These are phyloP conservation scores for Beauveria medogensis DNA, from an alignment of 2,329 filamentous ascomycete genomes.

Conservation along the genomic window DNA sequence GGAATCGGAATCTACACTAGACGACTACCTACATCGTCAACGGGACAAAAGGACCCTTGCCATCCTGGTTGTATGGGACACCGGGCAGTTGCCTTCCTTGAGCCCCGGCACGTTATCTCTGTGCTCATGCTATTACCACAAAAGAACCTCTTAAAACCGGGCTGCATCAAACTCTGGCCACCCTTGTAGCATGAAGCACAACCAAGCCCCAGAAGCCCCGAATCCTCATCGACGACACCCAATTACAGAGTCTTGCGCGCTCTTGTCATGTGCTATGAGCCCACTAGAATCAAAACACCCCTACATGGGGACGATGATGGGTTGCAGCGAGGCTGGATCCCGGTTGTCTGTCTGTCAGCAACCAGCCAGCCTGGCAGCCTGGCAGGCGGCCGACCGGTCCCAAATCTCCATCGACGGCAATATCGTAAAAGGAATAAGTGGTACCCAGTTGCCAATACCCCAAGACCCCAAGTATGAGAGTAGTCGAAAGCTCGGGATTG, in stretches of 20 bases:
- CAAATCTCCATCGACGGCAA: no score
- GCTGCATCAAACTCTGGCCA: neutral
- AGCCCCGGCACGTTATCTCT: neutral
- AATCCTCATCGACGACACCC: neutral
- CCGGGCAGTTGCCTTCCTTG: neutral
- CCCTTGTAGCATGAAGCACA: neutral
- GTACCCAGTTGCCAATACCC: no score
- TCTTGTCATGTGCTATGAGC: neutral
- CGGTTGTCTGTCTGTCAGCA: neutral
- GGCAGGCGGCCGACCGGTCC: no score
- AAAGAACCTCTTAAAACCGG: neutral
- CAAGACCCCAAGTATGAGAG: no score
- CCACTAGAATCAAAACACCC: neutral
- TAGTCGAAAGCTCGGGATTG: no score
- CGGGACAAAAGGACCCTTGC: neutral
- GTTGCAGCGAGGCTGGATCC: neutral
- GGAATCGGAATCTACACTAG: no score
- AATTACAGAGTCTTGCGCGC: neutral
- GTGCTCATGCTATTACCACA: neutral
- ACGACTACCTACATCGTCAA: no score
- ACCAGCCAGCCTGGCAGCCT: no score
- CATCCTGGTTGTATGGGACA: neutral
- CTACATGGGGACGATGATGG: neutral
- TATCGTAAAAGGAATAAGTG: no score
- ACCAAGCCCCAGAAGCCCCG: neutral